Percentiles rank a stretch among this genome's conserved stretches.
Conservation (phyloP, 2,329 filamentous ascomycete species). For the Exophiala sp. region DNA sequence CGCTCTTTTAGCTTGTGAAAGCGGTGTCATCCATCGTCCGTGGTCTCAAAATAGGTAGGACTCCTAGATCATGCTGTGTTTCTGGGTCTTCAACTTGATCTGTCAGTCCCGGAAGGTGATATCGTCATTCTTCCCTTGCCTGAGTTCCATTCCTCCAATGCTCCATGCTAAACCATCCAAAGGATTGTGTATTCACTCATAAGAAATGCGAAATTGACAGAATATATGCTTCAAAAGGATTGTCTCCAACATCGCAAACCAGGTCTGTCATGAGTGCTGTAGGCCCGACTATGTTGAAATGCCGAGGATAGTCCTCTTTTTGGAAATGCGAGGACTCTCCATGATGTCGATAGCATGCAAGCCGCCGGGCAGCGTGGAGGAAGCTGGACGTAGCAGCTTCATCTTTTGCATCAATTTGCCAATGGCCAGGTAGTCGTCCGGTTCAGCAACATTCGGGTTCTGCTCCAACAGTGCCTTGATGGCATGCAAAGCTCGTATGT, state of each 20-base stretch:
- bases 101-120: slow-evolving; percentile 7
- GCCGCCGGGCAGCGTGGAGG: slow-evolving; percentile 38
- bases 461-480: slow-evolving; percentile 76
- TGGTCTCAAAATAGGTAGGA: slow-evolving; percentile 8
- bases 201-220: slow-evolving; percentile 2
- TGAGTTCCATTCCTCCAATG: slow-evolving; percentile 8
- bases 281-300: slow-evolving; percentile 28
- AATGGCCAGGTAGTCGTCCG: slow-evolving; percentile 70
- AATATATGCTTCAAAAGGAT: slow-evolving; percentile 10
- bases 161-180: slow-evolving; percentile 17
- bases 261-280: not conserved
- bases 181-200: slow-evolving; percentile 14
- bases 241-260: not conserved
- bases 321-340: slow-evolving; percentile 38
- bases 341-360: slow-evolving; percentile 41
- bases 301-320: slow-evolving; percentile 43
- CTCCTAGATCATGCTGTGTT: slow-evolving; percentile 19
- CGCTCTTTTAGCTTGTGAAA: slow-evolving; percentile 13
- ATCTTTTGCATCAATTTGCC: slow-evolving; percentile 82
- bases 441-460: slow-evolving; percentile 65
- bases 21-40: slow-evolving; percentile 12
- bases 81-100: slow-evolving; percentile 10
- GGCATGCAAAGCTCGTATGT: slow-evolving; percentile 71
- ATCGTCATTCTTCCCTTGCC: slow-evolving; percentile 8
- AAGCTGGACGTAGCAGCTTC: slow-evolving; percentile 55